phyloP scores from a whole-genome alignment of 441 rosid species.

The Eutrema salsugineum region DNA sequence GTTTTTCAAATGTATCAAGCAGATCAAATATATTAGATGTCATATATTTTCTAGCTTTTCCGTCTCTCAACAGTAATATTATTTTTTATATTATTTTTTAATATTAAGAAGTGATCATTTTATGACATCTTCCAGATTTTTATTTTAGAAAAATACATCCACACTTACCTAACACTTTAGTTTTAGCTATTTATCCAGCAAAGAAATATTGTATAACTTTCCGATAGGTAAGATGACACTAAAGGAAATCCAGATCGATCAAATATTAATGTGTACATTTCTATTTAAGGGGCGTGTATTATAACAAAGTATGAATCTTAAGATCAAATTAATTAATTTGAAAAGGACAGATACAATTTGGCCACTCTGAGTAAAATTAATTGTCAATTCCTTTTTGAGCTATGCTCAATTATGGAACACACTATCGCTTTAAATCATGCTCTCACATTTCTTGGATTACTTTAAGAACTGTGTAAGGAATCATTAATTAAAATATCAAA shows the following conservation, averaged over 20 bases:
- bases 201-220: not conserved
- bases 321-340: not conserved
- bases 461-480: conserved; percentile 19
- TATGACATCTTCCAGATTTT: too few relatives aligned
- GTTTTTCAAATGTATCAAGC: too few relatives aligned
- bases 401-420: conserved; percentile 26
- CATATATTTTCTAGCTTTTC: too few relatives aligned
- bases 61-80: too few relatives aligned
- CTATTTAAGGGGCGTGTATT: not conserved
- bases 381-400: not conserved
- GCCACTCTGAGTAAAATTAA: conserved; percentile 5
- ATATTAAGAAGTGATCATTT: too few relatives aligned
- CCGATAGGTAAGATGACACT: not conserved
- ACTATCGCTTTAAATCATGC: conserved; percentile 22
- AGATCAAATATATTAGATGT: too few relatives aligned
- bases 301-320: not conserved
- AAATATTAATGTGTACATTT: not conserved
- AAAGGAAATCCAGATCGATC: not conserved
- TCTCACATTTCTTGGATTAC: conserved; percentile 8
- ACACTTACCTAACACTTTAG: not conserved
- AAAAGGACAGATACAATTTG: not conserved
- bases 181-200: not conserved
- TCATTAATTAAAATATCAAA: not conserved
- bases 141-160: too few relatives aligned
- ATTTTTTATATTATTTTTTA: too few relatives aligned